Evolutionary conservation across 2,329 filamentous ascomycete genomes (phyloP), one percentile per base, ranked within the genome.

Genomic region (Fusarium aywerte): DNA sequence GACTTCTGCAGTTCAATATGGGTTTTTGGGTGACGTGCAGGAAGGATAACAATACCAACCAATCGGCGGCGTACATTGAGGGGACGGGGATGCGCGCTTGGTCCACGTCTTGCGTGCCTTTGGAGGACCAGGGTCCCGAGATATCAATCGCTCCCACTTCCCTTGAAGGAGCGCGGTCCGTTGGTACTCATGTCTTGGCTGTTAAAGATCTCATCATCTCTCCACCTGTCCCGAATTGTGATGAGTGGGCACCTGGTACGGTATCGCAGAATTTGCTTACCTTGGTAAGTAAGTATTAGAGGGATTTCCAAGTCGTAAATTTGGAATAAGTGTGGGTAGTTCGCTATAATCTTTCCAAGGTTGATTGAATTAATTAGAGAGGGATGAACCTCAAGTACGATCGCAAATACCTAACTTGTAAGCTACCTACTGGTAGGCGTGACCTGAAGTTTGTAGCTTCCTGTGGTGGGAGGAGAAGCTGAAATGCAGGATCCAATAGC

Each of bases 1-100:
- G 54, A 33, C 60, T 66, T 57, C 49, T 68, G 65, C 65, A 66
- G 52, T 67, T 47, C 52, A 55, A 35, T 49, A 67, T 57, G 58
- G 65, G 39, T 57, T 60, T 53, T 64, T 64, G 62, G 58, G 66
- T 69, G 66, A 69, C 66, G 70, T 73, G 70, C 70, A 72, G 69
- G 52, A 62, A 54, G 43, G 33, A 58, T 25, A 42, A 51, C 50
- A 63, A 58, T 50, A 56, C 49, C 52, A 59, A 36, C 70, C 70
- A 72, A 72, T 73, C 70, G 62, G 62, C 43, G 65, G 20, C 29
- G 42, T 21, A 65, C 36, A 53, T 42, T 18, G 31, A 40, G 43
- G 35, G 20, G 52, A 69, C 52, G 48, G 62, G 69, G 57, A 58
- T 64, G 48, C 47, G 38, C 67, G 69, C 69, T 72, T 62, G 69